Percentiles rank a stretch among this genome's conserved stretches.
Conservation (phyloP, 1,284 basidiomycete species). For the Microstroma glucosiphilum region DNA sequence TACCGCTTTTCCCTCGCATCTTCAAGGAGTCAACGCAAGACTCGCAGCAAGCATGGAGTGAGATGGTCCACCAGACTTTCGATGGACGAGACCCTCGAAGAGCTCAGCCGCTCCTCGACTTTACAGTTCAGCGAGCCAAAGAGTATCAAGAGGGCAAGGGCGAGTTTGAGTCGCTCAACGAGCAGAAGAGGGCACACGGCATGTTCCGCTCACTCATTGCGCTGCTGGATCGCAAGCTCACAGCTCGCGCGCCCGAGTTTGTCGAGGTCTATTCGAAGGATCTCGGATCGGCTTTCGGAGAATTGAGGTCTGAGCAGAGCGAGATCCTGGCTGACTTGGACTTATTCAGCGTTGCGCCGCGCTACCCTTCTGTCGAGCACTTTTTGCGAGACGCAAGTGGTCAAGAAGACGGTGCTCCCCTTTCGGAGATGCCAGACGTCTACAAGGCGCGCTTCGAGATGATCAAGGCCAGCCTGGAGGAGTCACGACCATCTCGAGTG, state of each 20-base stretch:
- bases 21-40: slow-evolving; percentile 58
- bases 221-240: slow-evolving; percentile 28
- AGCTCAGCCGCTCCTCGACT: slow-evolving; percentile 69
- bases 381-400: slow-evolving; percentile 63
- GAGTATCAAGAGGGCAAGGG: slow-evolving; percentile 31
- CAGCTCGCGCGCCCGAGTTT: slow-evolving; percentile 31
- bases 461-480: slow-evolving; percentile 41
- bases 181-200: slow-evolving; percentile 58
- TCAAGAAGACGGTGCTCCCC: slow-evolving; percentile 44
- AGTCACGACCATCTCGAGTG: slow-evolving; percentile 46
- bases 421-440: slow-evolving; percentile 6
- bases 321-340: slow-evolving; percentile 51
- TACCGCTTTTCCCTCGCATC: slow-evolving; percentile 64
- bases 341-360: slow-evolving; percentile 59
- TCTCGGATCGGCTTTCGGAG: slow-evolving; percentile 48
- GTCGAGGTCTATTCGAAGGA: slow-evolving; percentile 38
- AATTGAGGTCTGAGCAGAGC: slow-evolving; percentile 52
- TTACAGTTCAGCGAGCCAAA: slow-evolving; percentile 25
- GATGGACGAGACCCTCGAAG: slow-evolving; percentile 78
- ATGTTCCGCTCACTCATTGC: slow-evolving; percentile 28
- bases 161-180: slow-evolving; percentile 27
- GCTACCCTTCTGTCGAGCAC: slow-evolving; percentile 62
- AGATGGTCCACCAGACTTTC: slow-evolving; percentile 57
- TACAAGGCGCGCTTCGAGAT: slow-evolving; percentile 56
- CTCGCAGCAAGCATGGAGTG: slow-evolving; percentile 52